Conservation (phyloP, 2,329 filamentous ascomycete species). For the Conoideocrella luteorostrata region DNA sequence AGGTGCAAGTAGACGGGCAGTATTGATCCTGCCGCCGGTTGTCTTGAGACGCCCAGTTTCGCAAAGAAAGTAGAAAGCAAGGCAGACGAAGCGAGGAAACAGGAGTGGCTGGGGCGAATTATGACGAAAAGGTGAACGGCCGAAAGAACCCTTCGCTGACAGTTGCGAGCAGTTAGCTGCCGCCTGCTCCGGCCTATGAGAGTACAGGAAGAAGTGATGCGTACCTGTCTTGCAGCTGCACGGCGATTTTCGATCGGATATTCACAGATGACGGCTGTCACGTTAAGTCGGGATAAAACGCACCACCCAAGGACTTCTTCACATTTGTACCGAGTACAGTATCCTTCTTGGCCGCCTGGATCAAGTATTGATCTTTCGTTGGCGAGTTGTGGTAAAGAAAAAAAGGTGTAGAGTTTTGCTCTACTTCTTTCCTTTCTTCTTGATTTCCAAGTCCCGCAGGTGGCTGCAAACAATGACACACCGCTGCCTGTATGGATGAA, state of each 20-base stretch:
- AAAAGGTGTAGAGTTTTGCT: too few species aligned
- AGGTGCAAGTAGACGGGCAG: conserved; percentile 9
- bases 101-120: background rate
- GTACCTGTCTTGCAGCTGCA: conserved; percentile 2
- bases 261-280: conserved; percentile 2
- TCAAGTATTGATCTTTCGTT: too few species aligned
- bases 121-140: conserved; percentile 5
- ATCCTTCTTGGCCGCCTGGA: too few species aligned
- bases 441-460: background rate
- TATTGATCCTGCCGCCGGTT: conserved; percentile 5
- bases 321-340: too few species aligned
- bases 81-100: conserved; percentile 6
- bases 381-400: too few species aligned
- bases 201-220: background rate
- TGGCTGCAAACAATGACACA: background rate
- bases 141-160: conserved; percentile 4
- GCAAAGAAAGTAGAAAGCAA: conserved; percentile 11
- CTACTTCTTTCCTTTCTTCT: background rate
- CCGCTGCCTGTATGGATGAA: background rate
- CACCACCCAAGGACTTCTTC: too few species aligned
- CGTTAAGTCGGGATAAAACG: background rate
- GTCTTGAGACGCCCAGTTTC: conserved; percentile 4
- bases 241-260: background rate
- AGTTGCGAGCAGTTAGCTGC: conserved; percentile 7
- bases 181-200: conserved; percentile 1